phyloP scores from a whole-genome alignment of 2,329 filamentous ascomycete genomes.

The Talaromyces sp. region DNA sequence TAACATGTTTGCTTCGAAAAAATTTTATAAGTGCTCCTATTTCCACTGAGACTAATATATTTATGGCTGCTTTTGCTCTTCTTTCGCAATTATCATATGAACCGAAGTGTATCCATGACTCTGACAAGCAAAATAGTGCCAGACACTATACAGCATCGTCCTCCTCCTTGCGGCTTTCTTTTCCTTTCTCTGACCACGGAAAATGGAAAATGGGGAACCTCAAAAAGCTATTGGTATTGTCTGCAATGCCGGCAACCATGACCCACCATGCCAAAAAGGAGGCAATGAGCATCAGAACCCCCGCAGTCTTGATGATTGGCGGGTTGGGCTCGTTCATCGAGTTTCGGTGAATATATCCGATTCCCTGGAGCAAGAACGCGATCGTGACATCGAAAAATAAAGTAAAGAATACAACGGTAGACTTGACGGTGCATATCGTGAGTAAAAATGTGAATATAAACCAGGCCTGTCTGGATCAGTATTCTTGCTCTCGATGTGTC shows the following conservation, averaged over 20 bases:
- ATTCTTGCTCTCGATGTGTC: neutral
- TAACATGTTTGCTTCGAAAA: no score
- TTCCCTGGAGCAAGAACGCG: conserved; percentile 65
- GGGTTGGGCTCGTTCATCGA: conserved; percentile 32
- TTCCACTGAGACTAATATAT: no score
- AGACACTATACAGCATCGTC: no score
- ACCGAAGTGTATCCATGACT: no score
- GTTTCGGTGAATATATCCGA: conserved; percentile 55
- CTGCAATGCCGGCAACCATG: conserved; percentile 72
- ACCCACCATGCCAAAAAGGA: conserved; percentile 81
- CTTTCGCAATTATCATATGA: no score
- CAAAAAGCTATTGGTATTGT: conserved; percentile 69
- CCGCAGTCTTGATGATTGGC: conserved; percentile 61
- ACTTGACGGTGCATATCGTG: conserved; percentile 66
- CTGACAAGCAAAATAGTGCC: no score
- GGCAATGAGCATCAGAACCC: conserved; percentile 68
- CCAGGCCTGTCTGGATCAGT: conserved; percentile 50
- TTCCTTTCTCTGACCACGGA: conserved; percentile 77
- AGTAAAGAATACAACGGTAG: conserved; percentile 68
- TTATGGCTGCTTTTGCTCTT: no score
- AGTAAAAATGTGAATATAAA: conserved; percentile 75
- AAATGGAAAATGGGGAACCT: conserved; percentile 83
- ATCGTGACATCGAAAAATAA: conserved; percentile 71
- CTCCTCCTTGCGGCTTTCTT: neutral
- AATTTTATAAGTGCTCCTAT: no score